These are phyloP conservation scores for Lasiodiplodia sp. DNA, from an alignment of 2,329 filamentous ascomycete genomes.

Conservation along the genomic window DNA sequence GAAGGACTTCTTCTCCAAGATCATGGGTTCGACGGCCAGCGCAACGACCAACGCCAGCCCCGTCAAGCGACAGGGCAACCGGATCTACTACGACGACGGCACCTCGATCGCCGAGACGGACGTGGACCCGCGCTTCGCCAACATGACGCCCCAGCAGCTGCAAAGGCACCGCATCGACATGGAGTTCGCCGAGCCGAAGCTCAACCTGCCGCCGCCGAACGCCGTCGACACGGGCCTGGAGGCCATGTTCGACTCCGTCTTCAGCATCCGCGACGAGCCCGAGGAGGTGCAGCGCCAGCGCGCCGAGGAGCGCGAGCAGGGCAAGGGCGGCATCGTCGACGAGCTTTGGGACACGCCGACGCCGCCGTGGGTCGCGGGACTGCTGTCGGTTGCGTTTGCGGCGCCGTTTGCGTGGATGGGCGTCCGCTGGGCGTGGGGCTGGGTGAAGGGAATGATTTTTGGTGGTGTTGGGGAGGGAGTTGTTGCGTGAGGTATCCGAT, in stretches of 20 bases:
- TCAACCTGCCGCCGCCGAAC: constrained; percentile 30
- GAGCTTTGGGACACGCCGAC: not conserved
- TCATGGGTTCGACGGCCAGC: constrained; percentile 31
- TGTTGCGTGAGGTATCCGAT: not conserved
- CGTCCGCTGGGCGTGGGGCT: not conserved
- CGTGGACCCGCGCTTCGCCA: constrained; percentile 9
- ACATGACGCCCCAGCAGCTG: constrained; percentile 9
- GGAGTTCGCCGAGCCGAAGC: constrained; percentile 16
- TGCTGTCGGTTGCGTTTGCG: not conserved
- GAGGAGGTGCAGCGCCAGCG: constrained; percentile 30
- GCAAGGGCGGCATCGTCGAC: constrained; percentile 3
- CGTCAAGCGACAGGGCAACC: not conserved
- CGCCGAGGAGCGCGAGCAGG: constrained; percentile 16
- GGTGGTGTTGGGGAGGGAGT: not conserved
- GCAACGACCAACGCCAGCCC: not conserved
- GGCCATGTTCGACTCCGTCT: constrained; percentile 34
- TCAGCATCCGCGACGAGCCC: constrained; percentile 34
- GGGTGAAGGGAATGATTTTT: not conserved
- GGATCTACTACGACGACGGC: not conserved
- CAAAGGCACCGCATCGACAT: constrained; percentile 18
- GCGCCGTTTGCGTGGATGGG: constrained; percentile 14
- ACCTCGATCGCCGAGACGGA: constrained; percentile 1
- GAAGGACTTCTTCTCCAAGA: constrained; percentile 60
- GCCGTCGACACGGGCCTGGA: constrained; percentile 35
- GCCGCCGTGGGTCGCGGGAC: not conserved